Base-by-base conservation (phyloP, 768 basidiomycete genomes). In the Gymnopilus junonius region DNA sequence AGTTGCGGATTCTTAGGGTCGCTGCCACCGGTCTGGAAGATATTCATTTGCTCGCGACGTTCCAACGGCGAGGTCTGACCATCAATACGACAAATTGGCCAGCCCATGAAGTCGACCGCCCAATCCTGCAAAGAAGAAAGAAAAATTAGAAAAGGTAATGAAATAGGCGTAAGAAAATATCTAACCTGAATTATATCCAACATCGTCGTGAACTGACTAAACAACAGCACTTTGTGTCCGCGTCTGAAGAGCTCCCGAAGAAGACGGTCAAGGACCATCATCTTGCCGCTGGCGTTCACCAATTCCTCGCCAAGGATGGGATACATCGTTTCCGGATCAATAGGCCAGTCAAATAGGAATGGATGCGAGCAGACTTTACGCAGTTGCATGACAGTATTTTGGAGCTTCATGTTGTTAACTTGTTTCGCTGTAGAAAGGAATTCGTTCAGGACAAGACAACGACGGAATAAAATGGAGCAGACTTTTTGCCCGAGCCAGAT, bases 291-390 rank as follows among this genome's bases (percentile, higher is more conserved):
- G 0, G 88, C 87, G 60, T 91, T 88, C 25, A 96, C 86, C 32
- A 98, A 80, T 69, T 95, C 88, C 25, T 92, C 88, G 67, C 92
- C 87, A 39, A 96, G 75, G 43, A 90, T 79, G 0, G 85, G 85
- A 42, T 87, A 76, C n/a, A 79, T 79, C 1, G 90, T 92, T 5
- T 78, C 68, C 1, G 83, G 80, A 67, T 94, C 88, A 45, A 81
- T 69, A 0, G 93, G 91, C 91, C 93, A 93, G 66, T 93, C 89
- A 72, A 97, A 96, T 6, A 95, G 77, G 80, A 92, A 92, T 0
- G 96, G 95, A 75, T 98, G 95, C 14, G 92, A 95, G 79, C 94
- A 94, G 1, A 95, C 93, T 82, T 99, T 98, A 58, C 97, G 92
- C 4, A 98, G 83, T 73, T 99, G 97, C 97, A 99, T 99, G 61